Conservation (phyloP, 768 basidiomycete genomes). For the Suillus brevipes region DNA sequence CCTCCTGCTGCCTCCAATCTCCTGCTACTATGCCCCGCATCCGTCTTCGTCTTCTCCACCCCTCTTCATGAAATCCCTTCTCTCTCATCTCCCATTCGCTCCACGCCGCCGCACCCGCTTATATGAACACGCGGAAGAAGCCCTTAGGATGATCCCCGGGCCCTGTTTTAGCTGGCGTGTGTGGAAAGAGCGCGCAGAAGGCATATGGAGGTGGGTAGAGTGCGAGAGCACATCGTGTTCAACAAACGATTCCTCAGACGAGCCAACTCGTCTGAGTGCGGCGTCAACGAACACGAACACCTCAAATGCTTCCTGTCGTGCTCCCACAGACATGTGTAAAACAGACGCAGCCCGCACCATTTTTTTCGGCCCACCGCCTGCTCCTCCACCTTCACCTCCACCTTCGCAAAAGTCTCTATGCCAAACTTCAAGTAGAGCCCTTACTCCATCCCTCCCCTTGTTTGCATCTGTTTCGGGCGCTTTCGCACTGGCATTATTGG, state of each 20-base stretch:
- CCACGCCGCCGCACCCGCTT: conserved; percentile 39
- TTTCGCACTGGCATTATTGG: conserved; percentile 58
- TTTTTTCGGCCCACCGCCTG: conserved; percentile 26
- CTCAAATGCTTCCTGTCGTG: conserved; percentile 2
- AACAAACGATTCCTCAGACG: background rate
- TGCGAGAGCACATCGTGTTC: conserved; percentile 21
- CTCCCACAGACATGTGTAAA: conserved; percentile 18
- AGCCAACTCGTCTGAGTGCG: background rate
- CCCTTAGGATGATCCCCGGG: conserved; percentile 45
- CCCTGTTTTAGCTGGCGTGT: conserved; percentile 48
- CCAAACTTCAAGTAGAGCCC: background rate
- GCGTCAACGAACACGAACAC: conserved; percentile 7
- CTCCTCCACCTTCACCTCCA: conserved; percentile 13
- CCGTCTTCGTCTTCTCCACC: conserved; percentile 28
- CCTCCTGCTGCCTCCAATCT: conserved; percentile 21
- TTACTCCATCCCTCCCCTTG: conserved; percentile 36
- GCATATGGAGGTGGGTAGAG: conserved; percentile 44
- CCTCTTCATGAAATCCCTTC: conserved; percentile 38
- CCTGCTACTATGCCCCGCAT: conserved; percentile 22
- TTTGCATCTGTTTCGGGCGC: conserved; percentile 60
- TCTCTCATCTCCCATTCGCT: conserved; percentile 42
- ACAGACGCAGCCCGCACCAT: conserved; percentile 31
- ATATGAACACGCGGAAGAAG: conserved; percentile 40
- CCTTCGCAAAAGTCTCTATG: conserved; percentile 11
- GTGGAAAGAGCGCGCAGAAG: conserved; percentile 45